Evolutionary conservation across 129 eudicot species (phyloP).

Genomic region (Cynara cardunculus): DNA sequence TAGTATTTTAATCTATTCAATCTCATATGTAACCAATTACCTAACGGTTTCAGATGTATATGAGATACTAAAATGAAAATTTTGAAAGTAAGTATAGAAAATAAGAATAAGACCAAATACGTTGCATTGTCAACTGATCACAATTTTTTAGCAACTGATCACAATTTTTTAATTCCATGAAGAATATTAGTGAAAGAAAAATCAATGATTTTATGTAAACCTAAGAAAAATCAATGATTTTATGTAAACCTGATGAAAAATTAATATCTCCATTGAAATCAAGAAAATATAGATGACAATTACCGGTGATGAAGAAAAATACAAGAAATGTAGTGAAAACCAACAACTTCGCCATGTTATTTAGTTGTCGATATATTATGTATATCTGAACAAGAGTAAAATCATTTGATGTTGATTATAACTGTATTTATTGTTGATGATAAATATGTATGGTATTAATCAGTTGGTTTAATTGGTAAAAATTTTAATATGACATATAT

Average conservation of each 20-base stretch:
- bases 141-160: background rate
- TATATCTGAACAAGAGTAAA: background rate
- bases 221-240: too few species aligned
- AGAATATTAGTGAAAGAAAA: too few species aligned
- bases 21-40: too few species aligned
- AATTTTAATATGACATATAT: too few species aligned
- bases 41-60: too few species aligned
- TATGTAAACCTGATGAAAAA: background rate
- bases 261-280: background rate
- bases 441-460: background rate
- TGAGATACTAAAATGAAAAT: too few species aligned
- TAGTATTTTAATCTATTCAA: too few species aligned
- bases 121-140: too few species aligned
- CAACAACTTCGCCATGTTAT: background rate
- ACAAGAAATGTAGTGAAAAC: background rate
- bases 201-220: too few species aligned
- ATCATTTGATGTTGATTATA: background rate
- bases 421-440: background rate
- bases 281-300: background rate
- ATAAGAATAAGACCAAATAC: too few species aligned
- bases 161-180: background rate
- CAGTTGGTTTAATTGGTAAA: background rate
- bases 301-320: background rate
- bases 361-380: background rate
- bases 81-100: too few species aligned